A percentile compares a stretch with the other conserved stretches of the same genome.
Evolutionary conservation across 768 basidiomycete species (phyloP).

Genomic region (Pleurotus cornucopiae): DNA sequence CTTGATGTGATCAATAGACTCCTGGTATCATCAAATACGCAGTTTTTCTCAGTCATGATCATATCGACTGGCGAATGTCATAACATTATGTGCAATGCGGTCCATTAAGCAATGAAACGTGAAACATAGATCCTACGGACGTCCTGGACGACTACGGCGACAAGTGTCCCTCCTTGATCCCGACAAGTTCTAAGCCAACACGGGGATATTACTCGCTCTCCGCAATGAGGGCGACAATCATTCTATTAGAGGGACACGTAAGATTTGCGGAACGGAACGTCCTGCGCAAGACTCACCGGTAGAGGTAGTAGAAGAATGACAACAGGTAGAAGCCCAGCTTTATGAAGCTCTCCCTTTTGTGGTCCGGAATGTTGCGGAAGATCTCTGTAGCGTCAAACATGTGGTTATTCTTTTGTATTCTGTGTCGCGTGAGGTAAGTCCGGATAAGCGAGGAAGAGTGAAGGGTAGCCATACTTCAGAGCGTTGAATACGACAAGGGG

Average conservation of each 20-base stretch:
- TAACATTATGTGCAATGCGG: neutral
- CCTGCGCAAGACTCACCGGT: slow-evolving; percentile 52
- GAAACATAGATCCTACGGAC: slow-evolving; percentile 1
- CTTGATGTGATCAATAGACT: too few relatives aligned
- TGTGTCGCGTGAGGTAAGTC: slow-evolving; percentile 24
- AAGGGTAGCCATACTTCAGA: slow-evolving; percentile 71
- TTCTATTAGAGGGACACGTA: slow-evolving; percentile 34
- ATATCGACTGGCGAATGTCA: too few relatives aligned
- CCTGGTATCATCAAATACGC: too few relatives aligned
- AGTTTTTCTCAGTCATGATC: too few relatives aligned
- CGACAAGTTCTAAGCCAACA: neutral
- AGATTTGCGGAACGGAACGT: neutral
- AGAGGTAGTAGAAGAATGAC: slow-evolving; percentile 90
- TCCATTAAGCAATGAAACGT: slow-evolving; percentile 5
- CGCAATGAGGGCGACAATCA: slow-evolving; percentile 85
- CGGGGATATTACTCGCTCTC: slow-evolving; percentile 51
- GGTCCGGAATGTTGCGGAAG: slow-evolving; percentile 87
- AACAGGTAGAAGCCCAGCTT: slow-evolving; percentile 93
- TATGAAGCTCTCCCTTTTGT: slow-evolving; percentile 96
- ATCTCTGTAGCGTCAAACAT: slow-evolving; percentile 99
- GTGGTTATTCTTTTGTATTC: slow-evolving; percentile 89
- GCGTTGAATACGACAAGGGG: slow-evolving; percentile 88
- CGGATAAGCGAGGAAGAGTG: neutral
- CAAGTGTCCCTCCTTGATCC: neutral
- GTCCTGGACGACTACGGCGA: neutral